Evolutionary conservation across 1,284 basidiomycete genomes (phyloP), one percentile per base, ranked within the genome.

Genomic region (Volvariella volvacea): DNA sequence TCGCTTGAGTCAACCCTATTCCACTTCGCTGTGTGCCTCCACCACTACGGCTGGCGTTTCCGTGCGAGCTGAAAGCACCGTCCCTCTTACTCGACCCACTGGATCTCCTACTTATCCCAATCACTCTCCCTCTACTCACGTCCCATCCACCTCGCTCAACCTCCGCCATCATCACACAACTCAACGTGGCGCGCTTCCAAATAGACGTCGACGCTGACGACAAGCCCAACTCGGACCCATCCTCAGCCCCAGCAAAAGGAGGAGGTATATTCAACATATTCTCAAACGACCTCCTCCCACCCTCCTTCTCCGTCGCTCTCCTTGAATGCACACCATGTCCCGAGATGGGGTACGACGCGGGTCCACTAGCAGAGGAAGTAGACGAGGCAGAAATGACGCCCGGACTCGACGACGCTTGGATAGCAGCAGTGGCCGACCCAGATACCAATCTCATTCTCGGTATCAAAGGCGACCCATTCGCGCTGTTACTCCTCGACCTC

Each of bases 131-230:
- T 22, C 67, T 68, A 34, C 67, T 58, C 14, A 83, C 60, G 50
- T 80, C 84, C 88, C 88, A 92, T 6, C 75, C 71, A 16, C 87
- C 87, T 36, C 86, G 70, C 50, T 89, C 85, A 53, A 77, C 83
- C 10, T 66, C 69, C 12, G 78, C 64, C 47, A 85, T 78, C 8
- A 67, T 70, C n/a, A 76, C 66, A 39, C 71, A 68, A 22, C 75
- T 61, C 9, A 83, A 65, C 21, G 73, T 65, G 15, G 81, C 66
- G 42, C 74, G 73, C 48, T 70, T 68, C 78, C 83, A 85, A 32
- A 65, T 51, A 16, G 70, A 70, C 9, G 61, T 56, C 42, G 64
- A 42, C 14, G 15, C 45, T 45, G 52, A 45, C 46, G 55, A 62
- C 7, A 63, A 50, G 32, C 61, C 53, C 45, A 62, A 53, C 40